Percentiles rank a stretch among this genome's conserved stretches.
phyloP scores from a whole-genome alignment of 2,329 filamentous ascomycete species.

The Penicillium carneum region DNA sequence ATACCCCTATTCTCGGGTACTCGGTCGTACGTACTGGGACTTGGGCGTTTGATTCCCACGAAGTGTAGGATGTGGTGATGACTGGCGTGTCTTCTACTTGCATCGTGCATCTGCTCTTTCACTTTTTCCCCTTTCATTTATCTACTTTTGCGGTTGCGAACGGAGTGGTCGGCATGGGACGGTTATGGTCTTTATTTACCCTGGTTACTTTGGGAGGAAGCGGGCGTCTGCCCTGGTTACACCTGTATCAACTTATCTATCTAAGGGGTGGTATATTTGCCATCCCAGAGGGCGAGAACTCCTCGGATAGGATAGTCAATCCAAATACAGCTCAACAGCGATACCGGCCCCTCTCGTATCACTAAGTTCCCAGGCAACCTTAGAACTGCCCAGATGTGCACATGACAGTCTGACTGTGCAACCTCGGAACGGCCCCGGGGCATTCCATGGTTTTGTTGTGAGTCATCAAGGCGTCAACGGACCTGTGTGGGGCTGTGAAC shows the following conservation, averaged over 20 bases:
- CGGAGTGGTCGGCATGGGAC: conserved; percentile 45
- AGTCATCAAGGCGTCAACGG: conserved; percentile 4
- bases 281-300: neutral
- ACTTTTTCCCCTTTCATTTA: conserved; percentile 32
- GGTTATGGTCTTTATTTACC: conserved; percentile 35
- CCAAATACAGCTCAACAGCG: conserved; percentile 19
- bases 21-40: conserved; percentile 33
- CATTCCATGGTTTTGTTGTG: neutral
- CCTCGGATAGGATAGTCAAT: conserved; percentile 21
- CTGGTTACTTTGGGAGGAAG: conserved; percentile 10
- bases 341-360: conserved; percentile 12
- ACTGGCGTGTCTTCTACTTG: conserved; percentile 30
- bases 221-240: conserved; percentile 19
- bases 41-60: conserved; percentile 25
- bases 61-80: conserved; percentile 41
- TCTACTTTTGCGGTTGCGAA: conserved; percentile 32
- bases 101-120: conserved; percentile 35
- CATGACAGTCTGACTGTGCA: conserved; percentile 6
- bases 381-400: neutral
- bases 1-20: conserved; percentile 32
- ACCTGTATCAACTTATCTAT: conserved; percentile 25
- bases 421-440: neutral
- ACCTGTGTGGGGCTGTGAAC: neutral
- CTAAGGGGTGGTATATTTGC: conserved; percentile 19
- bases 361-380: neutral